These are phyloP conservation scores for Rachicladosporium sp. DNA, from an alignment of 2,329 filamentous ascomycete species.

Conservation along the genomic window DNA sequence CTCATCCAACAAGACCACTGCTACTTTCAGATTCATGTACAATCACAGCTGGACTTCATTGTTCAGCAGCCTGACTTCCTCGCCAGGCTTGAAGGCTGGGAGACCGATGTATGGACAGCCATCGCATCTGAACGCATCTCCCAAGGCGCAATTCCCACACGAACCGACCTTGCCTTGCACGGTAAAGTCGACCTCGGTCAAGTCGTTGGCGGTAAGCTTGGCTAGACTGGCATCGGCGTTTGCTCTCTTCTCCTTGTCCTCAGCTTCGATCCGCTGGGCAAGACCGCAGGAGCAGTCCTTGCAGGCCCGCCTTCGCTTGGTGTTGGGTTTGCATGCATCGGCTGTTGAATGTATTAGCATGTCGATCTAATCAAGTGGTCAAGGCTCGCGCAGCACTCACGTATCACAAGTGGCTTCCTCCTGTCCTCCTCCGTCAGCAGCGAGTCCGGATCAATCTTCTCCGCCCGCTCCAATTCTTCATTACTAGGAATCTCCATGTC, in stretches of 20 bases:
- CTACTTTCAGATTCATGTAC: too few relatives aligned
- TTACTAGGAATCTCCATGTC: conserved; percentile 24
- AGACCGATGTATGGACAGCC: conserved; percentile 78
- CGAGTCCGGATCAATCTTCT: conserved; percentile 82
- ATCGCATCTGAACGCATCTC: conserved; percentile 60
- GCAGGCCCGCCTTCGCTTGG: conserved; percentile 83
- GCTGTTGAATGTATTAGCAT: conserved; percentile 39
- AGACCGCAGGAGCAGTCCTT: conserved; percentile 97
- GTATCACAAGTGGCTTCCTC: conserved; percentile 61
- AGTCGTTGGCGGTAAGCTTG: conserved; percentile 63
- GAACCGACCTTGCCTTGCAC: conserved; percentile 91
- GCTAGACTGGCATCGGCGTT: conserved; percentile 44
- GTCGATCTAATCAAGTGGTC: background rate
- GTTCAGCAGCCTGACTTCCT: conserved; percentile 81
- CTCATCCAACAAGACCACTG: too few relatives aligned
- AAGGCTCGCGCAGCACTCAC: conserved; percentile 34
- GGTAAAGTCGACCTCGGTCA: conserved; percentile 89
- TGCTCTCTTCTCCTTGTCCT: conserved; percentile 59
- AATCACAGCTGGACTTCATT: conserved; percentile 67
- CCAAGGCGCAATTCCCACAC: conserved; percentile 86
- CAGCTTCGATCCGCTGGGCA: conserved; percentile 70
- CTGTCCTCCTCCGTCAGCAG: conserved; percentile 78
- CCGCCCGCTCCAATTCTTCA: conserved; percentile 47
- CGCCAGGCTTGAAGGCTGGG: conserved; percentile 94
- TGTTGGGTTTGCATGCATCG: conserved; percentile 75